Conservation (phyloP, 441 rosid genomes). For the Capsella rubella region DNA sequence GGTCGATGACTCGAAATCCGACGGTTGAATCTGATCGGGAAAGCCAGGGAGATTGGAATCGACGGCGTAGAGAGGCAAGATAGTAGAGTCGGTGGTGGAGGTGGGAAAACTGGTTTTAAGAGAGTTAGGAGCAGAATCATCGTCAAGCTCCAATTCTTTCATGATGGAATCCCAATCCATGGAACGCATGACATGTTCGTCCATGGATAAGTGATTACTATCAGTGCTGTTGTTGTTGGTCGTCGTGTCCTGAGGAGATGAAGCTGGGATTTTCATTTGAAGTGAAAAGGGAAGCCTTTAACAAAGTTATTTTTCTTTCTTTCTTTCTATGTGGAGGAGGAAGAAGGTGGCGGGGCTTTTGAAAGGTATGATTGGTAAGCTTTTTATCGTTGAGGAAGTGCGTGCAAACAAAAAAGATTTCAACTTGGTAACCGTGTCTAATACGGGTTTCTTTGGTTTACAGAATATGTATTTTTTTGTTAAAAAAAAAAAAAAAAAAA, state of each 20-base stretch:
- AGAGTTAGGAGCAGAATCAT: conserved; percentile 56
- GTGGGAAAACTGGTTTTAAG: conserved; percentile 23
- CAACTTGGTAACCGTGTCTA: conserved; percentile 42
- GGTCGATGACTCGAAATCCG: conserved; percentile 41
- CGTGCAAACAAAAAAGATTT: conserved; percentile 21
- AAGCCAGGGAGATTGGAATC: conserved; percentile 54
- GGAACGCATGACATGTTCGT: conserved; percentile 67
- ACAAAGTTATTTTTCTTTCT: neutral
- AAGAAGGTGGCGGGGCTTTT: conserved; percentile 55
- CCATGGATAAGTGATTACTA: conserved; percentile 54
- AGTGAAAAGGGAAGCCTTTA: neutral
- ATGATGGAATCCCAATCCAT: conserved; percentile 93
- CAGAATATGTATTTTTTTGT: neutral
- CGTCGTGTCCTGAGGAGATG: conserved; percentile 44
- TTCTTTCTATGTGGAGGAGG: conserved; percentile 13
- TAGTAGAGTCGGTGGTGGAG: conserved; percentile 30
- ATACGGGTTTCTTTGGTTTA: conserved; percentile 30
- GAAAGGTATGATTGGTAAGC: conserved; percentile 53
- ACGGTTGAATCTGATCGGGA: conserved; percentile 49
- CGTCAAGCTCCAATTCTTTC: conserved; percentile 77
- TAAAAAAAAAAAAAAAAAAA: neutral
- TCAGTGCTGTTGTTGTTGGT: conserved; percentile 38
- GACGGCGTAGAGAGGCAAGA: conserved; percentile 35
- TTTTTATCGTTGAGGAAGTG: conserved; percentile 71
- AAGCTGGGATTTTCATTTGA: conserved; percentile 29